Evolutionary conservation across 176 grass and related monocot genomes (phyloP), one percentile per base, ranked within the genome.

Genomic region (Metroxylon sagu): DNA sequence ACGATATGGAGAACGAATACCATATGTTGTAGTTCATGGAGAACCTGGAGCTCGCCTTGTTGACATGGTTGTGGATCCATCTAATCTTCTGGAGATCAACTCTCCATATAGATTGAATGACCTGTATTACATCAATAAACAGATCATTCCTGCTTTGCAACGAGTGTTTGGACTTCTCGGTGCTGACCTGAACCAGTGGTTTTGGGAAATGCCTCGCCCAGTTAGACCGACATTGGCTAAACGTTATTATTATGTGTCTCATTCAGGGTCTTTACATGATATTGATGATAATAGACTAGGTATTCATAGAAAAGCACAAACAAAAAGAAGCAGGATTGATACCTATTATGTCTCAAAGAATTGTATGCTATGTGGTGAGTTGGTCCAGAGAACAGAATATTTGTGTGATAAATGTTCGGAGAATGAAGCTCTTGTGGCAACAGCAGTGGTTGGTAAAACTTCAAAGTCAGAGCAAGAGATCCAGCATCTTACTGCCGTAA

Each of bases 61-160:
- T 1, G 86, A 96, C 66, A 89, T 96, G 83, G 86, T 96, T 67
- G 82, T 96, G 54, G 62, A 88, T 81, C 86, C 92, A 65, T 82
- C 87, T 75, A 69, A 65, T 12, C 80, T 96, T 50, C 79, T 90
- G 53, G 66, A 96, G 67, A 54, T 85, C 19, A 65, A 75, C 52
- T 90, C 86, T 55, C 72, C 74, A 56, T 88, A 82, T 74, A 85
- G 87, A 65, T 74, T 90, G 74, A 96, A 96, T 77, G 86, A 67
- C 28, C 15, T 77, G 55, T 96, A 90, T 84, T 96, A 96, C 77
- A 90, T 96, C 60, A 75, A 73, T 19, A 96, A 96, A 60, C 86
- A 96, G 73, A 96, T 96, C 25, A 90, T 96, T 52, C 92, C 92
- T 69, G 92, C 80, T 54, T 43, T 96, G 54, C 91, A 96, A 61